Evolutionary conservation across 2,329 filamentous ascomycete genomes (phyloP).

Genomic region (Ceratocystis lukuohia): DNA sequence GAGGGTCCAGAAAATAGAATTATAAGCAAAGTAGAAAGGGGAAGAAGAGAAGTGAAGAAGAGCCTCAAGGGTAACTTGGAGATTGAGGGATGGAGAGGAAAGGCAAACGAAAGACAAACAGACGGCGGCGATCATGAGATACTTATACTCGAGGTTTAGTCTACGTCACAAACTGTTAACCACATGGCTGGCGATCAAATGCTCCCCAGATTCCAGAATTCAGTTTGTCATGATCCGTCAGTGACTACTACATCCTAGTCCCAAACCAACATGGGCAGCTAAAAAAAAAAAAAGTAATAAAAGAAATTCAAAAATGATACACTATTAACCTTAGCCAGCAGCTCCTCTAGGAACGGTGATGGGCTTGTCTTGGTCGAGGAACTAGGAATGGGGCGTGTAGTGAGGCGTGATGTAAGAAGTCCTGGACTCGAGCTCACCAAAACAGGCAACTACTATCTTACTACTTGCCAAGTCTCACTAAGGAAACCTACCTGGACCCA

Average conservation of each 20-base stretch:
- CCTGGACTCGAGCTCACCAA: not conserved
- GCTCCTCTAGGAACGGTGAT: not conserved
- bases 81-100: not conserved
- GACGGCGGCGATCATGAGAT: not conserved
- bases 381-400: too few relatives aligned
- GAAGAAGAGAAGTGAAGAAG: not conserved
- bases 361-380: too few relatives aligned
- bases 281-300: not conserved
- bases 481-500: not conserved
- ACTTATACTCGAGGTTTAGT: not conserved
- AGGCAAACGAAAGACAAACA: not conserved
- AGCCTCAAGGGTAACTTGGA: not conserved
- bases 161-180: not conserved
- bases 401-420: not conserved
- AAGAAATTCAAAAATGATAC: not conserved
- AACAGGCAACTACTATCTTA: not conserved
- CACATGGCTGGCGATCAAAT: not conserved
- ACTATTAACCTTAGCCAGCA: not conserved
- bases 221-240: not conserved
- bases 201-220: constrained; percentile 1
- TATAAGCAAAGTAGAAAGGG: not conserved
- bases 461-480: not conserved
- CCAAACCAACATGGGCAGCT: not conserved
- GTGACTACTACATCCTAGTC: not conserved
- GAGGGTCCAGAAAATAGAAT: not conserved